Evolutionary conservation across 2,329 filamentous ascomycete species (phyloP), one percentile per base, ranked within the genome.

Genomic region (Trichophyton rubrum): DNA sequence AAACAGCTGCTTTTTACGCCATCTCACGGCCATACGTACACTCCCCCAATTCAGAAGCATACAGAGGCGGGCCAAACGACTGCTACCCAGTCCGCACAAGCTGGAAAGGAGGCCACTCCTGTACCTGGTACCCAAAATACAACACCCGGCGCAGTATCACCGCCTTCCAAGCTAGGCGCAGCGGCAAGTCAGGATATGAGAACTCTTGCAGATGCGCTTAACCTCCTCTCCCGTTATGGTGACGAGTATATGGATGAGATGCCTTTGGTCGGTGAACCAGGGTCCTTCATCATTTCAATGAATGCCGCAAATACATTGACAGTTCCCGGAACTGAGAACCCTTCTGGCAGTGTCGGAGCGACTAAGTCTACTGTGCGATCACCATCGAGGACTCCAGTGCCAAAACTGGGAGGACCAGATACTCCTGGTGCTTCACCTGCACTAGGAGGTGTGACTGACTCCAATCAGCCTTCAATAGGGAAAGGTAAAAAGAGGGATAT

Each of bases 201-300:
- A 40, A 75, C 69, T n/a, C 68, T 79, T 1, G 72, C 71, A 17
- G 74, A 79, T 20, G 79, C 80, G 7, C 76, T 83, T 59, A 71
- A 69, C 40, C 74, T 85, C 38, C 77, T 79, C 24, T 72, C 80
- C 11, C 72, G 73, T 6, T 84, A 81, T 67, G 80, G 78, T 13
- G 78, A 83, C 64, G 83, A 86, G 64, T 86, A 78, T 71, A 82
- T 82, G 74, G 84, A 86, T 68, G 83, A 85, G 66, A 84, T 80
- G 62, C 82, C 84, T 0, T 71, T 86, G 13, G 74, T 80, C 6
- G 84, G 84, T 56, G 84, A 86, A 67, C 84, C 84, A 0, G 84
- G 84, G 33, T 79, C 78, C 3, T 85, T 86, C 65, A 80, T 82
- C 59, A 77, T 85, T 64, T 77, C 77, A 5, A 76, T 74, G 20